Percentiles rank a stretch among this genome's conserved stretches.
phyloP scores from a whole-genome alignment of 1,139 yeast species.

The Oligophagozyma castellii region DNA sequence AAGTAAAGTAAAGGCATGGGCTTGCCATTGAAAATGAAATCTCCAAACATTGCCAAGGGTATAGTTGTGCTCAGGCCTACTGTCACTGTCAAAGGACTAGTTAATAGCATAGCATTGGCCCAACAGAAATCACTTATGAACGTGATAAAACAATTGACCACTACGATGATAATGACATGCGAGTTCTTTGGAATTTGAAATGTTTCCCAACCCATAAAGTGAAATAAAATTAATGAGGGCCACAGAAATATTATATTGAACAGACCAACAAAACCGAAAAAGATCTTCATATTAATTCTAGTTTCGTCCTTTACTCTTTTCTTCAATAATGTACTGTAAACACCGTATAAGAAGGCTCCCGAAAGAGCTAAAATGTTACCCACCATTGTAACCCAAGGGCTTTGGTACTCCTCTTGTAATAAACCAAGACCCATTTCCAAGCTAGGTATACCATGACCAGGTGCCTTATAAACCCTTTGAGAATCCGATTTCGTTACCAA shows the following conservation, averaged over 20 bases:
- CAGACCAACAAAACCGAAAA: constrained; percentile 89
- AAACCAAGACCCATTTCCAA: too few relatives aligned
- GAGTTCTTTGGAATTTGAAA: constrained; percentile 54
- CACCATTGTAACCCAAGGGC: constrained; percentile 33
- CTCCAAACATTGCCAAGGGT: constrained; percentile 57
- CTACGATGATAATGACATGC: constrained; percentile 40
- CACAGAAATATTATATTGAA: constrained; percentile 65
- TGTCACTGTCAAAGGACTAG: constrained; percentile 89
- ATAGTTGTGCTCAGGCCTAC: constrained; percentile 88
- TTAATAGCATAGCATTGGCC: constrained; percentile 88
- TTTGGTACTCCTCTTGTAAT: constrained; percentile 1
- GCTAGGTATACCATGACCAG: neutral
- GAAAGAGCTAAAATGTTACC: constrained; percentile 73
- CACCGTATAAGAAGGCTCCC: constrained; percentile 80
- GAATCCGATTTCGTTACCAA: constrained; percentile 54
- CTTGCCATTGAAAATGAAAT: constrained; percentile 49
- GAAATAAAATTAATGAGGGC: constrained; percentile 64
- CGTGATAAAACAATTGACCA: constrained; percentile 60
- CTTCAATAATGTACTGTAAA: constrained; percentile 80
- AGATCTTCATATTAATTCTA: constrained; percentile 66
- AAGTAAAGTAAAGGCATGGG: constrained; percentile 48
- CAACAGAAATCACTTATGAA: constrained; percentile 84
- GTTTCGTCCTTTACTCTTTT: constrained; percentile 58
- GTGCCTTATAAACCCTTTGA: constrained; percentile 1
- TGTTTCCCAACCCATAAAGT: constrained; percentile 48